A percentile compares a stretch with the other conserved stretches of the same genome.
phyloP scores from a whole-genome alignment of 768 basidiomycete species.

The Tulasnella sp. region DNA sequence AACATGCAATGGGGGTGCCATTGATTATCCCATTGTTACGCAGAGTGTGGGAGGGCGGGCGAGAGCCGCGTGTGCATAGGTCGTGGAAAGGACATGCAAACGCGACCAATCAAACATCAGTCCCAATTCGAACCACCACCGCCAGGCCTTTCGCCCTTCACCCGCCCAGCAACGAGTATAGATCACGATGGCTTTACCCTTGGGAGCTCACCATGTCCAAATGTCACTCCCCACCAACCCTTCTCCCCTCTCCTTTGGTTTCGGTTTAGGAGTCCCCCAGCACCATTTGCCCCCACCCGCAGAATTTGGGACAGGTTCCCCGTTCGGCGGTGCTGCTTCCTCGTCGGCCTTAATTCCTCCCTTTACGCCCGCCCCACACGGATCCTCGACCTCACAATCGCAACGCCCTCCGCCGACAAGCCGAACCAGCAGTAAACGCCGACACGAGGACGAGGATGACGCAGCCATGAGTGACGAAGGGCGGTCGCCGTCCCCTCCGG shows the following conservation, averaged over 20 bases:
- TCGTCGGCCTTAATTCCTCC: neutral
- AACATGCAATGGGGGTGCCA: too few relatives aligned
- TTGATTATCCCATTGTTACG: too few relatives aligned
- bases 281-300: slow-evolving; percentile 14
- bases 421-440: slow-evolving; percentile 32
- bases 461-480: slow-evolving; percentile 58
- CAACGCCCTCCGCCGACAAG: neutral
- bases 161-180: too few relatives aligned
- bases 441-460: slow-evolving; percentile 49
- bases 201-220: slow-evolving; percentile 15
- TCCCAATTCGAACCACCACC: too few relatives aligned
- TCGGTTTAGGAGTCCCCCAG: slow-evolving; percentile 13
- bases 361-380: neutral
- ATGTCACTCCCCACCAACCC: neutral
- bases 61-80: too few relatives aligned
- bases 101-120: too few relatives aligned
- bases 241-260: slow-evolving; percentile 10
- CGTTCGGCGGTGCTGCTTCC: neutral
- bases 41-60: too few relatives aligned
- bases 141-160: too few relatives aligned
- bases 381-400: neutral
- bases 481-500: slow-evolving; percentile 47
- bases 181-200: slow-evolving; percentile 14
- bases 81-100: too few relatives aligned
- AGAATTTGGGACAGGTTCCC: too few relatives aligned